phyloP scores from a whole-genome alignment of 73 alveolate species.

The Breviolum minutum region DNA sequence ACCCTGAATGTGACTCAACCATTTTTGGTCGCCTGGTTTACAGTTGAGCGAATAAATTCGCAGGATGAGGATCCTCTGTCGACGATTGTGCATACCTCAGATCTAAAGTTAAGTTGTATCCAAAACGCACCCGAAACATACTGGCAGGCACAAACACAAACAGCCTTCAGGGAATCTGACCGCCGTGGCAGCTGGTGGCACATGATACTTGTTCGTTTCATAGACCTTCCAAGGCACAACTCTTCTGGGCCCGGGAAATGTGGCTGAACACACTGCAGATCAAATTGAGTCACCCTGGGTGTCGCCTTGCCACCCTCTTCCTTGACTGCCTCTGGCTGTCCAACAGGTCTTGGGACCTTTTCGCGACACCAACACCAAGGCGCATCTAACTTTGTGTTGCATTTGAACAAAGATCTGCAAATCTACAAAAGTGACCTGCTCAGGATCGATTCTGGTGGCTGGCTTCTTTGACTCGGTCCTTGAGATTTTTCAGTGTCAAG shows the following conservation, averaged over 20 bases:
- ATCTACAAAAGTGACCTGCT: conserved; percentile 52
- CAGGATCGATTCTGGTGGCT: conserved; percentile 75
- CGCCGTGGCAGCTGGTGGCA: conserved; percentile 88
- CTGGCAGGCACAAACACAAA: background rate
- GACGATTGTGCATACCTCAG: conserved; percentile 66
- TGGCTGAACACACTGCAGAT: background rate
- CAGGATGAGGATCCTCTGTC: conserved; percentile 87
- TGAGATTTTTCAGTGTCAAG: background rate
- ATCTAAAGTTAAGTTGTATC: background rate
- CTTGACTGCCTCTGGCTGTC: conserved; percentile 86
- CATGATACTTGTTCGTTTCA: conserved; percentile 66
- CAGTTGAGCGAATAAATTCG: conserved; percentile 78
- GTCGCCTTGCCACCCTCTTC: conserved; percentile 90
- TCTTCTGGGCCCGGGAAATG: background rate
- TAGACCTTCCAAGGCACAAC: conserved; percentile 22
- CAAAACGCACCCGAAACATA: background rate
- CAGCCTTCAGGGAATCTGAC: background rate
- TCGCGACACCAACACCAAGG: background rate
- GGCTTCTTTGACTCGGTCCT: conserved; percentile 87
- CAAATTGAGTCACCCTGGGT: background rate
- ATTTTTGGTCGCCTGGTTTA: conserved; percentile 50
- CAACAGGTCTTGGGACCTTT: conserved; percentile 84
- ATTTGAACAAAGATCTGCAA: background rate
- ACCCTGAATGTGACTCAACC: background rate
- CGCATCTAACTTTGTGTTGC: background rate